Evolutionary conservation across 208 protist species (phyloP).

Genomic region (Polymyxa betae): DNA sequence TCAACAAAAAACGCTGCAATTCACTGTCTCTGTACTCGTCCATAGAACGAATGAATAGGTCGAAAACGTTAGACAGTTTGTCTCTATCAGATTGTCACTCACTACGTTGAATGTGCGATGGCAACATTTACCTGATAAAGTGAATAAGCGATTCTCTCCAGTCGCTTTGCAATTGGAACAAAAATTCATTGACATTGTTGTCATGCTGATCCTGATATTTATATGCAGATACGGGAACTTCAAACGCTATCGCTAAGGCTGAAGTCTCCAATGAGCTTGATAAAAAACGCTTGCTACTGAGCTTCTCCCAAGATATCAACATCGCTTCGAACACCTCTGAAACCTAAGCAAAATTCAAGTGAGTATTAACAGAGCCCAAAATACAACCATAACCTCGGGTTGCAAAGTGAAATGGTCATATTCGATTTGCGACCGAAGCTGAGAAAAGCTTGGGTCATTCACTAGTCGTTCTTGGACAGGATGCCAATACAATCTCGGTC

Average conservation of each 20-base stretch:
- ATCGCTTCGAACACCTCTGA: conserved; percentile 1
- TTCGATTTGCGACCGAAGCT: conserved; percentile 23
- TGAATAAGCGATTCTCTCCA: conserved; percentile 12
- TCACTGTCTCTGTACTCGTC: conserved; percentile 5
- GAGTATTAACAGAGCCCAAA: background rate
- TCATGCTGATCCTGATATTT: conserved; percentile 28
- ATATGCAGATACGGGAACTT: conserved; percentile 27
- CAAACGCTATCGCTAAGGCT: background rate
- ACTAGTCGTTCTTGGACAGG: background rate
- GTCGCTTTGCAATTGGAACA: background rate
- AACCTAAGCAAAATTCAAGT: background rate
- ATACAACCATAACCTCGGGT: background rate
- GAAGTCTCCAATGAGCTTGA: too few species aligned
- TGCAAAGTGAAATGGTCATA: conserved; percentile 50
- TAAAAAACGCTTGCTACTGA: background rate
- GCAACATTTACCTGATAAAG: background rate
- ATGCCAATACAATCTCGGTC: conserved; percentile 27
- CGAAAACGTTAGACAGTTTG: conserved; percentile 27
- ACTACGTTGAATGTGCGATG: background rate
- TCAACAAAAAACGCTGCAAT: conserved; percentile 14
- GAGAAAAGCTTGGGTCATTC: conserved; percentile 21
- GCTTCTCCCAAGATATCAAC: background rate
- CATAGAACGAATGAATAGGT: background rate
- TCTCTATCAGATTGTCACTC: background rate
- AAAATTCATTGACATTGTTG: conserved; percentile 30